Percentiles rank a stretch among this genome's conserved stretches.
Evolutionary conservation across 2,329 filamentous ascomycete species (phyloP).

Genomic region (Domatiomyces globalis): DNA sequence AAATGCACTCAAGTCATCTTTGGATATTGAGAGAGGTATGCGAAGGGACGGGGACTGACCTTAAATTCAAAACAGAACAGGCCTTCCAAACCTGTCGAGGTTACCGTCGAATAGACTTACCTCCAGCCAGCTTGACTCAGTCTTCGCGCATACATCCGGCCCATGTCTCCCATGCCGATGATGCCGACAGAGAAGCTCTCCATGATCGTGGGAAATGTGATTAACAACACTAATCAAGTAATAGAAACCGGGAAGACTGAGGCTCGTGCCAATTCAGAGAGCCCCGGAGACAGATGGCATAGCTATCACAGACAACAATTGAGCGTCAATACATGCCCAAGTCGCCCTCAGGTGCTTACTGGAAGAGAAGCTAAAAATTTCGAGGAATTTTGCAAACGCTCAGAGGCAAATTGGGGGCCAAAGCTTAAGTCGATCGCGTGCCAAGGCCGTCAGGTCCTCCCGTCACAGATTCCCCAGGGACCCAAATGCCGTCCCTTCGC

Average conservation of each 20-base stretch:
- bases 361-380: background rate
- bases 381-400: too few relatives aligned
- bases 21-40: slow-evolving; percentile 1
- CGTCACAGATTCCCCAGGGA: too few relatives aligned
- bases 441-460: background rate
- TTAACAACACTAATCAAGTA: background rate
- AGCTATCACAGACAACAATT: background rate
- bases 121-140: slow-evolving; percentile 91
- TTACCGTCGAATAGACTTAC: slow-evolving; percentile 41
- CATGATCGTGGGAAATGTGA: slow-evolving; percentile 27
- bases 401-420: background rate
- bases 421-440: background rate
- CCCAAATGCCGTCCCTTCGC: too few relatives aligned
- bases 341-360: background rate
- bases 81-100: slow-evolving; percentile 21
- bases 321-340: background rate
- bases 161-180: slow-evolving; percentile 99
- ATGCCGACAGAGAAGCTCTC: slow-evolving; percentile 70
- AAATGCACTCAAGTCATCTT: slow-evolving; percentile 25
- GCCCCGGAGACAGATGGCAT: background rate
- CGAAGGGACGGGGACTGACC: slow-evolving; percentile 8
- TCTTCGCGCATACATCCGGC: slow-evolving; percentile 88
- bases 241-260: too few relatives aligned
- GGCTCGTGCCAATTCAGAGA: too few relatives aligned
- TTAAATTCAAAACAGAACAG: background rate